phyloP scores from a whole-genome alignment of 768 basidiomycete genomes.

The Termitomyces sp. region DNA sequence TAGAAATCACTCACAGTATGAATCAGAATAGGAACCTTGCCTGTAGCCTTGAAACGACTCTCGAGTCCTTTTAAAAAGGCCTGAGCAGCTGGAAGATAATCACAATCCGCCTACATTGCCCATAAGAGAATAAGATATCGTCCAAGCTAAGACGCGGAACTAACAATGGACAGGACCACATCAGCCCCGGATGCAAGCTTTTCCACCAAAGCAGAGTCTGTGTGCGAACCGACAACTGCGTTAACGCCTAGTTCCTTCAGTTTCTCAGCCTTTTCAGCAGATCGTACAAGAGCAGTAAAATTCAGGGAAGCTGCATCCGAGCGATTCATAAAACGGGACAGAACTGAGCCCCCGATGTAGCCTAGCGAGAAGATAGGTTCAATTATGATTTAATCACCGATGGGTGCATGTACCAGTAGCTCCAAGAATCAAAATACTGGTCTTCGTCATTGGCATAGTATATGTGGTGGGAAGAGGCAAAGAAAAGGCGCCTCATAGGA shows the following conservation, averaged over 20 bases:
- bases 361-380: conserved; percentile 20
- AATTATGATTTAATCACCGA: not conserved
- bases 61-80: conserved; percentile 51
- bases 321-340: conserved; percentile 37
- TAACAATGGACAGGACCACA: conserved; percentile 14
- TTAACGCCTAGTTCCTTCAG: conserved; percentile 32
- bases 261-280: conserved; percentile 38
- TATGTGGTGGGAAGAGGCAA: not conserved
- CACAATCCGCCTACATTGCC: conserved; percentile 30
- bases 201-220: conserved; percentile 37
- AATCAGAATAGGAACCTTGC: conserved; percentile 44
- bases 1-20: conserved; percentile 48
- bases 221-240: conserved; percentile 39
- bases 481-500: not conserved
- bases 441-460: conserved; percentile 4
- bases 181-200: conserved; percentile 35
- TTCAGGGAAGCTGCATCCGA: conserved; percentile 28
- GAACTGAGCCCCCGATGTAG: conserved; percentile 45
- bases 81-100: conserved; percentile 37
- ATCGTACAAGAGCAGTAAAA: conserved; percentile 42
- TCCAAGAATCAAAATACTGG: conserved; percentile 13
- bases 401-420: conserved; percentile 8
- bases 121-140: not conserved
- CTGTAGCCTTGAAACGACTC: conserved; percentile 35
- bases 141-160: not conserved